Evolutionary conservation across 192 early-diverging fungal genomes (phyloP).

Genomic region (Coemansia sp.): DNA sequence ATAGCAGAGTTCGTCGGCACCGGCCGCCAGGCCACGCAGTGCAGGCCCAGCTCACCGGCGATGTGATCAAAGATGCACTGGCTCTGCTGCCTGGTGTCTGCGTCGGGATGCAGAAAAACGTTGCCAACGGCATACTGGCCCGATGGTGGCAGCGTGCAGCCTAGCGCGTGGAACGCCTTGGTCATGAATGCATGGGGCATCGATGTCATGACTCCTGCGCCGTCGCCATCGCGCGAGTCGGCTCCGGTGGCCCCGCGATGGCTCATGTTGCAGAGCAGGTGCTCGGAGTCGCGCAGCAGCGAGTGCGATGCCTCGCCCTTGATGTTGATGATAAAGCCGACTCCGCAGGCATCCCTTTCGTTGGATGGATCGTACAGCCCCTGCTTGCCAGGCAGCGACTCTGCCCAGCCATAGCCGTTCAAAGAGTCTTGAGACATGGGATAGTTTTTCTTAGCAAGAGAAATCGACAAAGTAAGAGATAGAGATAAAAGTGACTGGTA

Average conservation of each 20-base stretch:
- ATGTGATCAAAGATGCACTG: conserved; percentile 76
- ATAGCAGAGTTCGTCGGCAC: conserved; percentile 85
- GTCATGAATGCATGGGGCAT: conserved; percentile 90
- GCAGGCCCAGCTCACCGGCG: conserved; percentile 69
- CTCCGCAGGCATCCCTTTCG: conserved; percentile 96
- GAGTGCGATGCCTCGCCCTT: conserved; percentile 79
- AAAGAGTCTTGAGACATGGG: not conserved
- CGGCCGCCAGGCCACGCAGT: conserved; percentile 81
- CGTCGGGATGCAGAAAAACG: conserved; percentile 78
- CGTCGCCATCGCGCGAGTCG: conserved; percentile 94
- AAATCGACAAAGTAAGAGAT: too few relatives aligned
- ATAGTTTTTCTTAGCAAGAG: too few relatives aligned
- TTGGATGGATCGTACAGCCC: conserved; percentile 83
- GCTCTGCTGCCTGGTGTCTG: conserved; percentile 62
- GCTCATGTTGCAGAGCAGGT: conserved; percentile 98
- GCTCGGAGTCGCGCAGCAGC: conserved; percentile 84
- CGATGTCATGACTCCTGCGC: conserved; percentile 94
- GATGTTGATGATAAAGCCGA: conserved; percentile 95
- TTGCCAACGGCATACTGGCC: conserved; percentile 98
- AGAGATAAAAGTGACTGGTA: too few relatives aligned
- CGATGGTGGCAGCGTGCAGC: conserved; percentile 63
- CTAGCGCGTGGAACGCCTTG: conserved; percentile 59
- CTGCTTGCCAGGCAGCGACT: conserved; percentile 77
- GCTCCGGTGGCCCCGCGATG: conserved; percentile 95
- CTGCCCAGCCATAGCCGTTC: conserved; percentile 66